Evolutionary conservation across 306 rosid genomes (phyloP), one percentile per base, ranked within the genome.

Genomic region (Cucurbita argyrosperma): DNA sequence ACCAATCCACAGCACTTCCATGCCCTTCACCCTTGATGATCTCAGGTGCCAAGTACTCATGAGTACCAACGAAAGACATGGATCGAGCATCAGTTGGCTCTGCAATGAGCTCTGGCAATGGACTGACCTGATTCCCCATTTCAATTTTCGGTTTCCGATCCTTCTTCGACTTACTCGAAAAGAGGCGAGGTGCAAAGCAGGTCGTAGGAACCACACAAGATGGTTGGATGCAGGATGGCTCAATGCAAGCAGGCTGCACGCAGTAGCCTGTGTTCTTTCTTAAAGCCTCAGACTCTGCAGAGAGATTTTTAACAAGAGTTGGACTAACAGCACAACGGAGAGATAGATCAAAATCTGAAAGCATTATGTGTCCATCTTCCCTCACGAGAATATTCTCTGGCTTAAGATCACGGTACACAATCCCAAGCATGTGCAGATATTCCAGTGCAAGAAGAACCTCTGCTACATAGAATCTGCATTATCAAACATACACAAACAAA

Each of bases 31-130:
- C 98, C 81, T 93, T 93, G 26, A 93, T 86, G 77, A 93, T 93
- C 86, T 93, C 98, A 16, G 98, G 98, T 56, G 98, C 98, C 81
- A 93, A 66, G 87, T 93, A 93, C 74, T 93, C 98, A 8, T 93
- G 98, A 6, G 98, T 93, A 54, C 98, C 98, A 8, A 93, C 98
- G 75, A 93, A 93, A 12, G 98, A 93, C 98, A 90, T 93, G 8
- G 98, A 93, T 43, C 98, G 88, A n/a, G 98, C 98, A 60, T 93
- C 97, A 0, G 96, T 90, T 47, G 98, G 98, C 85, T 93, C 98
- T 0, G 98, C 98, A 30, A 93, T 80, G 83, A 93, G 97, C 83
- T 93, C 98, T 5, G 97, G 98, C 66, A 93, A 81, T 5, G 97
- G 97, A 74, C 86, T 89, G 15, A 90, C 97, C 83, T 93, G 98